Evolutionary conservation across 1,139 yeast genomes (phyloP).

Genomic region (Yamadazyma triangularis): DNA sequence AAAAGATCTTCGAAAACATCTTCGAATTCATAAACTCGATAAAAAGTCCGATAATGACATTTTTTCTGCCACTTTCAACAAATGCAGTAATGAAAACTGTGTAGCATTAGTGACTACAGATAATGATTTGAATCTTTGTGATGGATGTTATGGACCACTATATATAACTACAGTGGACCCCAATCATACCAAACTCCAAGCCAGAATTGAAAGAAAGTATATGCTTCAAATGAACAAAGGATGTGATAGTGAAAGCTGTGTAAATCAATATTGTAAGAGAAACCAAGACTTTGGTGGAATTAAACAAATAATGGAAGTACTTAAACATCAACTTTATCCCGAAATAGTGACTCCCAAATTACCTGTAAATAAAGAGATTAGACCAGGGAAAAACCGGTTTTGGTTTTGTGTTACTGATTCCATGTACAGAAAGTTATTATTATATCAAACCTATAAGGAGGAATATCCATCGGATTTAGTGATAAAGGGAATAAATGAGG

Average conservation of each 20-base stretch:
- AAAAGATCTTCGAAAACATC: slow-evolving; percentile 53
- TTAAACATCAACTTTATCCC: slow-evolving; percentile 25
- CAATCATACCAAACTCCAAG: slow-evolving; percentile 40
- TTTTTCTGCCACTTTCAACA: slow-evolving; percentile 16
- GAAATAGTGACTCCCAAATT: slow-evolving; percentile 21
- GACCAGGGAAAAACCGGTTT: slow-evolving; percentile 10
- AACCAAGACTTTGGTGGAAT: slow-evolving; percentile 26
- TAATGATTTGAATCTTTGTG: slow-evolving; percentile 47
- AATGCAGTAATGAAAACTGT: slow-evolving; percentile 58
- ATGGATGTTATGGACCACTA: slow-evolving; percentile 63
- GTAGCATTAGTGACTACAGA: slow-evolving; percentile 17
- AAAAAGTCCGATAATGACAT: slow-evolving; percentile 23
- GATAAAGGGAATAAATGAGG: slow-evolving; percentile 20
- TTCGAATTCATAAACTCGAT: slow-evolving; percentile 51
- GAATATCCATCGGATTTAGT: slow-evolving; percentile 17
- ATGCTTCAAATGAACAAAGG: slow-evolving; percentile 66
- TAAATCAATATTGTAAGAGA: slow-evolving; percentile 45
- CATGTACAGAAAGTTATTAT: slow-evolving; percentile 40
- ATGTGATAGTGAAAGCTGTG: slow-evolving; percentile 57
- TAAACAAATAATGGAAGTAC: slow-evolving; percentile 33
- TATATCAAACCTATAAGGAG: slow-evolving; percentile 19
- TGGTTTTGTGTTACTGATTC: slow-evolving; percentile 65
- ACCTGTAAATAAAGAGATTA: slow-evolving; percentile 23
- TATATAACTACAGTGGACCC: slow-evolving; percentile 56
- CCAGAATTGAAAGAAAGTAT: slow-evolving; percentile 61